Evolutionary conservation across 805 yeast genomes (phyloP), one percentile per base, ranked within the genome.

Genomic region (Maudiozyma barnettii): DNA sequence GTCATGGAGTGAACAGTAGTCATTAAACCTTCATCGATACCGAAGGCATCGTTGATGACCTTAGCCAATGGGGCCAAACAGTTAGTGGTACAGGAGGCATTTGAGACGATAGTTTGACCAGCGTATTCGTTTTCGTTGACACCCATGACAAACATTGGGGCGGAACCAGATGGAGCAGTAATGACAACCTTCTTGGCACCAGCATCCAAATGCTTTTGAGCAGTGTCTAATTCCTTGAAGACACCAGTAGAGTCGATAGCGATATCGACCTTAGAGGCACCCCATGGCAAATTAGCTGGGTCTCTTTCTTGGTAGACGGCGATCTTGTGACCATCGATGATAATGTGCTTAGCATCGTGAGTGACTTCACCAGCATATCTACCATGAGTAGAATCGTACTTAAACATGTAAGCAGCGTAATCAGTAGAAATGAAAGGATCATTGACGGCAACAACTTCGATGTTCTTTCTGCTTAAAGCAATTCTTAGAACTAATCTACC

Each of bases 51-150:
- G 70, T 80, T 73, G 66, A 80, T 72, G 56, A 80, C 77, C 72
- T 79, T 80, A 59, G 82, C 83, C 68, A 80, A 76, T 66, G 84
- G 84, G 58, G 84, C 85, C 64, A 79, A 74, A 76, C 84, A 79
- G 75, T 80, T 80, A 56, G 84, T 79, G 69, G 85, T 80, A 72
- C 84, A 80, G 44, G 84, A 79, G 61, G 85, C 85, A 69, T 79
- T 79, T 60, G 84, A 79, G 49, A 79, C 76, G 56, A 79, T 78
- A 65, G 68, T 73, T 64, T 73, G 65, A 67, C 78, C 80, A 48
- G 74, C 62, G 73, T 79, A 79, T 59, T 75, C 71, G 57, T 75
- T 75, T 58, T 74, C 78, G 70, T 80, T 80, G 58, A 79, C 85
- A 76, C 84, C 85, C 56, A 78, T 72, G 56, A 80, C 84, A 67